These are phyloP conservation scores for Talaromyces sp. DNA, from an alignment of 2,329 filamentous ascomycete species.

Conservation along the genomic window DNA sequence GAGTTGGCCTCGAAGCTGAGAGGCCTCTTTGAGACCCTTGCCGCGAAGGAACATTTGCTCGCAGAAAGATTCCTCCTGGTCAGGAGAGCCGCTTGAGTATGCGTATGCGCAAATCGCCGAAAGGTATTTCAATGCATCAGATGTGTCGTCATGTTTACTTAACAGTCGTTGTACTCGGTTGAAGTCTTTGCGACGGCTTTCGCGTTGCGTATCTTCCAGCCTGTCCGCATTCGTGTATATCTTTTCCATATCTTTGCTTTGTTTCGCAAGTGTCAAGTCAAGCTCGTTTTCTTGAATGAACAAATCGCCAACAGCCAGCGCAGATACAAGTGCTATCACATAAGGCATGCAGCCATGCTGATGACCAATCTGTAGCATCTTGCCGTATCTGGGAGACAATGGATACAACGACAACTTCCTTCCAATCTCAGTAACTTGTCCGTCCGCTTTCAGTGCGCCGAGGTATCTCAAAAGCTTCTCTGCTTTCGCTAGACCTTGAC, in stretches of 20 bases:
- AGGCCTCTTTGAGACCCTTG: slow-evolving; percentile 83
- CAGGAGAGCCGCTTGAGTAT: slow-evolving; percentile 54
- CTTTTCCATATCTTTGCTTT: slow-evolving; percentile 38
- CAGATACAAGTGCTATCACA: slow-evolving; percentile 83
- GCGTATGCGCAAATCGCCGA: slow-evolving; percentile 86
- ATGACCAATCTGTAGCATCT: slow-evolving; percentile 86
- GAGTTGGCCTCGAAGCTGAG: slow-evolving; percentile 79
- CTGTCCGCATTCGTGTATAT: slow-evolving; percentile 65
- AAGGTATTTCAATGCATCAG: slow-evolving; percentile 86
- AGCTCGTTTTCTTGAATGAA: slow-evolving; percentile 81
- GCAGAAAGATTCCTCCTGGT: slow-evolving; percentile 67
- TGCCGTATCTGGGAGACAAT: slow-evolving; percentile 82
- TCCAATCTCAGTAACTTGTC: slow-evolving; percentile 76
- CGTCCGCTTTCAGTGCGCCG: slow-evolving; percentile 69
- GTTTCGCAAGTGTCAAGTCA: slow-evolving; percentile 57
- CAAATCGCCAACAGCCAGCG: slow-evolving; percentile 81
- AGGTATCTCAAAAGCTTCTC: slow-evolving; percentile 85
- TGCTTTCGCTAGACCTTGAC: slow-evolving; percentile 72
- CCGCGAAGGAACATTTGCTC: slow-evolving; percentile 77
- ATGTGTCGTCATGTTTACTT: slow-evolving; percentile 74
- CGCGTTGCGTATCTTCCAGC: slow-evolving; percentile 67
- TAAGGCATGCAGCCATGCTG: slow-evolving; percentile 79
- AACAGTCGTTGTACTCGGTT: slow-evolving; percentile 76
- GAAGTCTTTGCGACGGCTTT: slow-evolving; percentile 62
- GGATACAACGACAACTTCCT: slow-evolving; percentile 84